Percentiles rank a stretch among this genome's conserved stretches.
Conservation (phyloP, 75 land plant species). For the Sequoiadendron giganteum region DNA sequence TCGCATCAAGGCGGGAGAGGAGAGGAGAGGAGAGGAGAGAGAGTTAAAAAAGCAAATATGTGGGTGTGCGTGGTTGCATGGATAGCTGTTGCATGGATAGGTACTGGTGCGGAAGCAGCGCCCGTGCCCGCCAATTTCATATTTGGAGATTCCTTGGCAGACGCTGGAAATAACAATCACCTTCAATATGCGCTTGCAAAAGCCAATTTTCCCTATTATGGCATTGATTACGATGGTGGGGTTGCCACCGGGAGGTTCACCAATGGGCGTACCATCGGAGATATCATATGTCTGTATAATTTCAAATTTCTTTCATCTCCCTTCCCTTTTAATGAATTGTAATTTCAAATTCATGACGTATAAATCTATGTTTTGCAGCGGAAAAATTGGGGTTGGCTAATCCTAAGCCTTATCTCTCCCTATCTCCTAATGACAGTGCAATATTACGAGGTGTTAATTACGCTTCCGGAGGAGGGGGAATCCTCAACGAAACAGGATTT, state of each 20-base stretch:
- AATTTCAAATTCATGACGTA: too few species aligned
- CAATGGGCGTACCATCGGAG: slow-evolving; percentile 69
- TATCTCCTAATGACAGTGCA: slow-evolving; percentile 32
- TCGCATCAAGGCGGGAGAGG: too few species aligned
- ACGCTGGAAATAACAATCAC: slow-evolving; percentile 62
- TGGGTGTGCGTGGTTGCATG: neutral
- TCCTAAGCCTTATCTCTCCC: slow-evolving; percentile 62
- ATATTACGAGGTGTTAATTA: slow-evolving; percentile 65
- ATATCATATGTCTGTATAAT: slow-evolving; percentile 43
- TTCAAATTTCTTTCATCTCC: neutral
- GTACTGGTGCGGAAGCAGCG: neutral
- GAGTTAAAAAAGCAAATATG: neutral
- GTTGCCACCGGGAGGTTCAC: slow-evolving; percentile 73
- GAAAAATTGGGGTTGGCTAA: slow-evolving; percentile 48
- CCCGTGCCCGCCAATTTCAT: slow-evolving; percentile 22
- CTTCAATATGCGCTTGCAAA: slow-evolving; percentile 48
- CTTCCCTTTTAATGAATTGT: too few species aligned
- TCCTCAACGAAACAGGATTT: slow-evolving; percentile 69
- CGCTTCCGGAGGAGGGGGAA: slow-evolving; percentile 85
- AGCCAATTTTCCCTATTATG: slow-evolving; percentile 51
- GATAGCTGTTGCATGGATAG: too few species aligned
- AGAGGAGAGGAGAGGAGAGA: too few species aligned
- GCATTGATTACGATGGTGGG: slow-evolving; percentile 42
- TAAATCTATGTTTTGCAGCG: slow-evolving; percentile 33
- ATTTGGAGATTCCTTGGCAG: slow-evolving; percentile 62